Base-by-base conservation (phyloP, 805 yeast species). In the Priceomyces haplophilus region DNA sequence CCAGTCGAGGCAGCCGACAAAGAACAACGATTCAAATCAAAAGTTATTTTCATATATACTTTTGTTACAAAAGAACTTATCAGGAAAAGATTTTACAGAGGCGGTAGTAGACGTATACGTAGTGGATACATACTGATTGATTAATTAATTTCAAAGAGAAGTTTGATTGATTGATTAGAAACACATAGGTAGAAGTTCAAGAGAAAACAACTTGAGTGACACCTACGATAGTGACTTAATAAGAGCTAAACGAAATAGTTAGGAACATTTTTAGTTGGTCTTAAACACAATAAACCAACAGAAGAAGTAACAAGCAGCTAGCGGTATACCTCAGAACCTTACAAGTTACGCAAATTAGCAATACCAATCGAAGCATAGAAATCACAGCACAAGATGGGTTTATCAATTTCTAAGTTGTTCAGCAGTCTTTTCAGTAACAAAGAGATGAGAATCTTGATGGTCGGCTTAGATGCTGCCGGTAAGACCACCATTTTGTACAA, bases 391-490 rank as follows among this genome's bases (percentile, higher is more conserved):
- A 36, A 38, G 8, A 90, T 91, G 98, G 98, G 98, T 79, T 78
- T 90, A 73, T 86, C 89, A 59, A 82, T 90, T 72, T 91, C 97
- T 53, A 90, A 88, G 75, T 81, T 90, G 73, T 85, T 91, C 69
- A 83, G 83, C 71, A 91, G 90, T 80, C 93, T 90, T 58, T 87
- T 91, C 64, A 97, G 97, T 76, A 89, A 88, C 74, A 90, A 86
- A 76, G 98, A 89, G 70, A 90, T 89, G 97, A 85, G 97, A 77
- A 89, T 89, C 63, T 83, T 89, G 71, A 89, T 89, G 97, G 97
- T 89, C 65, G 97, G 97, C 74, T 80, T 89, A 61, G 97, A 89
- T 72, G 96, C 96, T 64, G 97, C 97, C 56, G 97, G 97, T 85
- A 89, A 89, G 75, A 89, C 97, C 70, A 89, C 97, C 69, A 90